Base-by-base conservation (phyloP, 108 stramenopile species). In the Nitzschia putrida region DNA sequence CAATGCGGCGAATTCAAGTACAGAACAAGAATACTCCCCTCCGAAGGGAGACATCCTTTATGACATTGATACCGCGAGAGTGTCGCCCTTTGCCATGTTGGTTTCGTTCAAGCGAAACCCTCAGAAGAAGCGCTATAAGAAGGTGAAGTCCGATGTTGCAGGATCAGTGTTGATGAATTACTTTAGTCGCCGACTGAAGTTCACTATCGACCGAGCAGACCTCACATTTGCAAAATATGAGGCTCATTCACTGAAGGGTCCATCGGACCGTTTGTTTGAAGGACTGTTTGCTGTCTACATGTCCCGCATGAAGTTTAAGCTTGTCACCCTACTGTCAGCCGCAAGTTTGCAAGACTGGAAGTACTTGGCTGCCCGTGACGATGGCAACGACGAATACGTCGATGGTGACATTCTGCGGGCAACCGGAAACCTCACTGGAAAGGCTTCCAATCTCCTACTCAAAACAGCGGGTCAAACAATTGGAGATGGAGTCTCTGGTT, bases 271-370 rank as follows among this genome's bases (percentile, higher is more conserved):
- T 24, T 52, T 95, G n/a, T 66, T 86, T n/a, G 88, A 92, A 61
- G 66, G 81, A 7, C 52, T 95, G 38, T 76, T 66, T 40, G 85
- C 91, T 9, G 90, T 90, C 0, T 95, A 95, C 56, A 64, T 84
- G 43, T 72, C 86, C 0, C 74, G 86, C 49, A 85, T 93, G 65
- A 95, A 95, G 69, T 80, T 84, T 18, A 91, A 95, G 72, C 52
- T 92, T 65, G 75, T 92, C 21, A 73, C 85, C 16, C 61, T 95
- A 7, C 71, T 95, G 70, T 80, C 85, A 12, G 82, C 94, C 1
- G 84, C 88, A n/a, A 93, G 83, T 66, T 66, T 95, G 39, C 83
- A 95, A 53, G 91, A 95, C 52, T 95, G 94, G 94, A 87, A 84
- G 60, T 79, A 69, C 65, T 82, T 95, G 21, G 83, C 91, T 16